phyloP scores from a whole-genome alignment of 495 filamentous ascomycete genomes.

The Xylaria venustula region DNA sequence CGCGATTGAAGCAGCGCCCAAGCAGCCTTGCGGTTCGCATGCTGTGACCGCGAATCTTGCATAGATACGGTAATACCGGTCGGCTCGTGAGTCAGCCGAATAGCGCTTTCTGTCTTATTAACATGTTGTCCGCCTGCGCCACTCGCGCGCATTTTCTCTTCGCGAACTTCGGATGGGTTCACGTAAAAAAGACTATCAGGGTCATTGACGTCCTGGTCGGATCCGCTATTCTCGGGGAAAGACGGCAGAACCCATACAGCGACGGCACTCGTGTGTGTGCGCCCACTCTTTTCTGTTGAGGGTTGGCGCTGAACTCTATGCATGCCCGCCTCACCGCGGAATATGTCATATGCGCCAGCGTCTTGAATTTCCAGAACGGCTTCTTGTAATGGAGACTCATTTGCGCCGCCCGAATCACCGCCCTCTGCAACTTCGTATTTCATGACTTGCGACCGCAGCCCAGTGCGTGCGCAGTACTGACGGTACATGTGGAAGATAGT shows the following conservation, averaged over 20 bases:
- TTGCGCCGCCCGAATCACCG: conserved; percentile 57
- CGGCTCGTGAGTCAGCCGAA: conserved; percentile 88
- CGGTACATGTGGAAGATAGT: conserved; percentile 90
- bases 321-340: conserved; percentile 87
- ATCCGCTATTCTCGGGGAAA: conserved; percentile 60
- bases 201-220: conserved; percentile 67
- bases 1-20: conserved; percentile 83
- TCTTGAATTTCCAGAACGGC: conserved; percentile 83
- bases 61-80: conserved; percentile 83
- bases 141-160: conserved; percentile 86
- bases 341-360: conserved; percentile 70
- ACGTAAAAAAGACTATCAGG: conserved; percentile 89
- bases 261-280: conserved; percentile 90
- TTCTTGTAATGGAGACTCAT: conserved; percentile 68
- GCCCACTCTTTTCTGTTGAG: conserved; percentile 81
- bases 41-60: conserved; percentile 90
- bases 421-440: conserved; percentile 55
- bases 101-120: conserved; percentile 95
- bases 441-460: conserved; percentile 46
- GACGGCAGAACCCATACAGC: conserved; percentile 87
- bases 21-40: conserved; percentile 79
- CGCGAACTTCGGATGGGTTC: conserved; percentile 77
- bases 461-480: conserved; percentile 64
- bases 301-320: conserved; percentile 94
- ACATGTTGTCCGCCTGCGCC: conserved; percentile 97